These are phyloP conservation scores for Aspergillus proliferans DNA, from an alignment of 2,329 filamentous ascomycete genomes.

Conservation along the genomic window DNA sequence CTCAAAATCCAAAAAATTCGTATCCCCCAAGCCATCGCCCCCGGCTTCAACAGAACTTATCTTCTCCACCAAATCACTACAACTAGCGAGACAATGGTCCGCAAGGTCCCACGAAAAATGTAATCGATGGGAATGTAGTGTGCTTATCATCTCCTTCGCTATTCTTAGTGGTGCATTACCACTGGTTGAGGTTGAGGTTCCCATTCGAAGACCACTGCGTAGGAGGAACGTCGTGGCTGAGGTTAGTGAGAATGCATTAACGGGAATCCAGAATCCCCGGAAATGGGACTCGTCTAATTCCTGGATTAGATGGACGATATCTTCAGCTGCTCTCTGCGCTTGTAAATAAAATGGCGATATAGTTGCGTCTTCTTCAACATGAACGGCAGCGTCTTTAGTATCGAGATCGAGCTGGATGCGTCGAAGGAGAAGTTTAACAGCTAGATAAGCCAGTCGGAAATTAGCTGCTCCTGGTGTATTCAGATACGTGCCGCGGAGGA, in stretches of 20 bases:
- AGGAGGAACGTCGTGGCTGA: constrained; percentile 48
- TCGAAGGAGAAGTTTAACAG: constrained; percentile 42
- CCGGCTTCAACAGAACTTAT: constrained; percentile 5
- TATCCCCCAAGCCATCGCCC: neutral
- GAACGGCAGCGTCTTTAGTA: constrained; percentile 11
- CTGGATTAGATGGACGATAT: constrained; percentile 45
- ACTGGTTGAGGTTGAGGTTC: constrained; percentile 30
- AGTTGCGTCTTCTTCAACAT: constrained; percentile 9
- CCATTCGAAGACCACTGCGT: constrained; percentile 43
- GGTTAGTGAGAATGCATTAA: constrained; percentile 44
- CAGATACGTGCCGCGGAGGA: constrained; percentile 39
- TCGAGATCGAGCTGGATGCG: constrained; percentile 44
- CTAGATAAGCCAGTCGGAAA: constrained; percentile 47
- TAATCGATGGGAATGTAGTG: constrained; percentile 37
- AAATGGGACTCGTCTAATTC: constrained; percentile 42
- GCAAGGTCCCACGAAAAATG: constrained; percentile 45
- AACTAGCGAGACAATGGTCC: constrained; percentile 46
- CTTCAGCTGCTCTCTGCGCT: constrained; percentile 42
- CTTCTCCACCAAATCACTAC: constrained; percentile 45
- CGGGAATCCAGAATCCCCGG: constrained; percentile 47
- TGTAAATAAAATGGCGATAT: constrained; percentile 33
- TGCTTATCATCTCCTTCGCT: constrained; percentile 37
- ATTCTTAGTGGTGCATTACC: constrained; percentile 38
- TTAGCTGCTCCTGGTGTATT: constrained; percentile 45
- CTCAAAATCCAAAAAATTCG: neutral